Base-by-base conservation (phyloP, 495 filamentous ascomycete genomes). In the Schizothecium vesticola region DNA sequence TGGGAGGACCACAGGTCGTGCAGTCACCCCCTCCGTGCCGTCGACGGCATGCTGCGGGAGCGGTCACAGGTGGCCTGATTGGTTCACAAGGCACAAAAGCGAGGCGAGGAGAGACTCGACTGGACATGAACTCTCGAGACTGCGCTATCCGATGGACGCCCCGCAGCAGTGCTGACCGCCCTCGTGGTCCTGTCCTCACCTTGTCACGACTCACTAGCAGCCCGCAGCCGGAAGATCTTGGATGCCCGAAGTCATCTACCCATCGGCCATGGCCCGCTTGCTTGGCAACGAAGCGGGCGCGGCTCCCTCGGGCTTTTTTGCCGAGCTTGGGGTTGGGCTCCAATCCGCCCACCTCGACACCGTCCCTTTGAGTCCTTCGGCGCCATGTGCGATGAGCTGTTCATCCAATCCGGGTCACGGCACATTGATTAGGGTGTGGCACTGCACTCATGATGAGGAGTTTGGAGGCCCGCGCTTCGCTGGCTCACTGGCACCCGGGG, bases 1-100 rank as follows among this genome's bases (percentile, higher is more conserved):
- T 36, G 51, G 43, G 13, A 43, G 33, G 64, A 58, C 65, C 62
- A 62, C 43, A 68, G 70, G 60, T 58, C 70, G 58, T 67, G 63
- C 70, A 68, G 58, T 67, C 59, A 63, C 62, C 58, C 69, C 19
- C 43, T 51, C 65, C 69, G 63, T 66, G 71, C 56, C 66, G 69
- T 67, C 71, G 64, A 67, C 59, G 59, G 65, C 64, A 31, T 21
- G 63, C 24, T 31, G 70, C 67, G 63, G 63, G 67, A 19, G 22
- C 59, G 28, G 28, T 72, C 69, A 71, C 69, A 68, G 64, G 23
- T n/a, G 16, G 55, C 60, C 7, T 70, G 68, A 72, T 72, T 72
- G 70, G 70, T 59, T 33, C 28, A 12, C 24, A n/a, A 28, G 7
- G 23, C 25, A 19, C 24, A 70, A 73, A 73, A 73, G 69, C 69